Evolutionary conservation across 2,329 filamentous ascomycete species (phyloP), one percentile per base, ranked within the genome.

Genomic region (Penicillium sumatraense): DNA sequence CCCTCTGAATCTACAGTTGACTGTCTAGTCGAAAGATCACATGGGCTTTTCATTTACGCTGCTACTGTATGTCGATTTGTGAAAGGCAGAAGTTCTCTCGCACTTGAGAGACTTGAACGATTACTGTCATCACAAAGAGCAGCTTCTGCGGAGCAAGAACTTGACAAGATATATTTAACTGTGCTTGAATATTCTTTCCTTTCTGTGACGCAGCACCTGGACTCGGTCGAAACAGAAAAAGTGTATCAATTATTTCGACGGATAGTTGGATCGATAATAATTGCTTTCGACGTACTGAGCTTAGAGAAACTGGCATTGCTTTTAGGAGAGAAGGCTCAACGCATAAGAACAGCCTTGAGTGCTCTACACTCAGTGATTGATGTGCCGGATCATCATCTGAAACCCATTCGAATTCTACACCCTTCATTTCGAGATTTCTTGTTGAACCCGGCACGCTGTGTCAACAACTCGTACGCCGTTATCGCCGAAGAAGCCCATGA

Each of bases 41-140:
- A 49, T 49, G 46, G 46, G 1, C 46, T 49, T 3, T 49, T 49
- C 46, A 49, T 49, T 38, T 31, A 49, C 16, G 46, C 46, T 3
- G 46, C 21, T 18, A 38, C 31, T 1, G 29, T 49, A 5, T 49
- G 46, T 18, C 16, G 21, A 21, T 23, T 26, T 49, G 16, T 36
- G n/a, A n/a, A 7, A 1, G n/a, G 20, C 11, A 16, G 33, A 6
- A 1, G 6, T 18, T 36, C 3, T 6, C n/a, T 36, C 20, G 33
- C 33, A 18, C n/a, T 36, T 7, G n/a, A 36, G 20, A n/a, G n/a
- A 16, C 33, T 36, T 7, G 20, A 33, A 2, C 31, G 2, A 14
- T 7, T 20, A 20, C 2, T 10, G 2, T 3, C 8, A 18, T n/a
- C 33, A 18, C 9, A 33, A 14, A 33, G 6, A 33, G 10, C 31